Base-by-base conservation (phyloP, 164 flowering plant genomes). In the Platanus orientalis region DNA sequence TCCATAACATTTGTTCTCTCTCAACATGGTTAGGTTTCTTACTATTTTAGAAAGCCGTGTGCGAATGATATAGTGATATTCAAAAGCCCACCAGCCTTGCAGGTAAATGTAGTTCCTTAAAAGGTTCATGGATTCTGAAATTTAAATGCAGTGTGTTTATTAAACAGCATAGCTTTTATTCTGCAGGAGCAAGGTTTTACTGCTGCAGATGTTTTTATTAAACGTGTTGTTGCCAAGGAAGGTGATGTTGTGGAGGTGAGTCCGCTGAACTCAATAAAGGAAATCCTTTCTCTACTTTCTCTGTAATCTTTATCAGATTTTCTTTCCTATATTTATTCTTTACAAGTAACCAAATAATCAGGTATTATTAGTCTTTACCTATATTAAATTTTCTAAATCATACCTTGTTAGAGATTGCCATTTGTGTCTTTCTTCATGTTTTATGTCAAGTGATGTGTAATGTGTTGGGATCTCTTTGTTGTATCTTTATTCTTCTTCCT, bases 161-260 rank as follows among this genome's bases (percentile, higher is more conserved):
- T 55, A 47, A 50, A 14, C 26, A 28, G 27, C 19, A 13, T 12
- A 12, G 23, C n/a, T n/a, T 36, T 28, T 44, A n/a, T n/a, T 62
- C 86, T 88, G 57, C 99, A 95, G 78, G 89, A 92, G 77, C 92
- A 82, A 14, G 99, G 99, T 57, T 92, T 86, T 70, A 89, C 96
- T 12, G 92, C 89, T 74, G 92, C 74, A 21, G 97, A 92, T 79
- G 99, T 95, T 42, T 95, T 95, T 67, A 95, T 95, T 50, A 95
- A 95, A 73, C 71, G 97, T 57, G 50, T 95, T 17, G 89, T 95
- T 60, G 99, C 99, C 34, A 89, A 84, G 71, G 97, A 67, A 80
- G 97, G 99, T 58, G 97, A 92, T 69, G 55, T 76, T 73, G 97
- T 95, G 29, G 97, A 91, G 96, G 99, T 92, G 44, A 73, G 79